Evolutionary conservation across 2,329 filamentous ascomycete species (phyloP), one percentile per base, ranked within the genome.

Genomic region (Fusarium annulatum): DNA sequence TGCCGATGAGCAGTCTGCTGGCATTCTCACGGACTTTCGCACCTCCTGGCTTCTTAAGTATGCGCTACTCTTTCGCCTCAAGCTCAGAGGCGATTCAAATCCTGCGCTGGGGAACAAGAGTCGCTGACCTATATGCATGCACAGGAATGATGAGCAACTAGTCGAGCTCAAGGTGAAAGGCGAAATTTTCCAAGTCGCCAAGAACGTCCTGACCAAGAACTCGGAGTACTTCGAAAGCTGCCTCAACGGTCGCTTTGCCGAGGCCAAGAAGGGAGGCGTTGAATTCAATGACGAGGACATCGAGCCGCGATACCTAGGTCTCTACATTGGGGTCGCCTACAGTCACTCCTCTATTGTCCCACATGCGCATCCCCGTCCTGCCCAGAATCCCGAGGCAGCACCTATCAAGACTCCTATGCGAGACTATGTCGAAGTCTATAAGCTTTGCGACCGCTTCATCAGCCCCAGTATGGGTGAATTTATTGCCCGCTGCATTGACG

Each of bases 361-460:
- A 10, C 78, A 81, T 59, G 52, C 72, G 5, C 58, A 74, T 9
- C 80, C 80, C 15, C 53, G 66, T 3, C 74, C 75, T 5, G 53
- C 74, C 5, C 48, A 67, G 15, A 77, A 70, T 59, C 81, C 80
- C 4, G 76, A 81, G 68, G 67, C 77, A 18, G 65, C 65, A 21
- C 69, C 64, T 5, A 67, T 72, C n/a, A 75, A 74, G 49, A 79
- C 80, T 15, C 73, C 79, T 10, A 73, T 82, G 28, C 64, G 75
- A 19, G 81, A 83, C 59, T 81, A 75, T 23, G 64, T 83, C 38
- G 81, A 82, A 51, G 81, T 83, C 7, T 81, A 78, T 67, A 82
- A 82, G 72, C 77, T 83, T 15, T 82, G 81, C 60, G 81, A 83
- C 43, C 77, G 80, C 18, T 82, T 83, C 58, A 61, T 82, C 19